phyloP scores from a whole-genome alignment of 495 filamentous ascomycete genomes.

The Jackrogersella multiformis region DNA sequence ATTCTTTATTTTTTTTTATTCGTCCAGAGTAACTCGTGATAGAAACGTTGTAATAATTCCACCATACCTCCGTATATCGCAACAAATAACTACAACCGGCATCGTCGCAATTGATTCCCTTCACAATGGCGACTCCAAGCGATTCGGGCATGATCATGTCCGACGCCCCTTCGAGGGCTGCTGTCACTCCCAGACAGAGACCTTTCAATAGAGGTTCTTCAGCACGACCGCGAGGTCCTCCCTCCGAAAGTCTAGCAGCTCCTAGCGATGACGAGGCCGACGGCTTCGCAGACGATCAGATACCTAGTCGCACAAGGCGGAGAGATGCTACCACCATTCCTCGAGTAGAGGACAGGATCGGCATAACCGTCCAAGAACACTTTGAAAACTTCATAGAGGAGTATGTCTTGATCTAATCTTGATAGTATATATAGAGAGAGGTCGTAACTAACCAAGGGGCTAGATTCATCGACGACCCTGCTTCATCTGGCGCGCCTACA shows the following conservation, averaged over 20 bases:
- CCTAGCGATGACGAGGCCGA: constrained; percentile 70
- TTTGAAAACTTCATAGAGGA: constrained; percentile 91
- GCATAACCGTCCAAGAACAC: constrained; percentile 81
- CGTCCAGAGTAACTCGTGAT: neutral
- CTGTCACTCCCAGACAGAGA: constrained; percentile 48
- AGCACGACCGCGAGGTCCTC: constrained; percentile 67
- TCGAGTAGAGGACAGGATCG: constrained; percentile 85
- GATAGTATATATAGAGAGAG: constrained; percentile 30
- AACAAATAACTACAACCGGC: constrained; percentile 17
- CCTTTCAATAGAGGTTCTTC: constrained; percentile 60
- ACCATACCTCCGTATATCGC: constrained; percentile 26
- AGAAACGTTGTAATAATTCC: neutral
- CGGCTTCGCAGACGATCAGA: constrained; percentile 67
- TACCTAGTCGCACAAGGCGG: constrained; percentile 63
- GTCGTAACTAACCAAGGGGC: constrained; percentile 7
- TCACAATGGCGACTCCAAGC: constrained; percentile 53
- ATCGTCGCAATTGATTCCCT: neutral
- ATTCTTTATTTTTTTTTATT: constrained; percentile 8
- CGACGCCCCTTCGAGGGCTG: constrained; percentile 49
- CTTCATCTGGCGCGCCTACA: constrained; percentile 73
- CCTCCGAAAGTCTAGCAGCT: constrained; percentile 71
- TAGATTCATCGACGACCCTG: constrained; percentile 80
- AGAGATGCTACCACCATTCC: constrained; percentile 72
- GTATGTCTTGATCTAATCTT: constrained; percentile 55
- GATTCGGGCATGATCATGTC: constrained; percentile 57